Conservation (phyloP, 352 stramenopile genomes). For the Blastocystis sp. region DNA sequence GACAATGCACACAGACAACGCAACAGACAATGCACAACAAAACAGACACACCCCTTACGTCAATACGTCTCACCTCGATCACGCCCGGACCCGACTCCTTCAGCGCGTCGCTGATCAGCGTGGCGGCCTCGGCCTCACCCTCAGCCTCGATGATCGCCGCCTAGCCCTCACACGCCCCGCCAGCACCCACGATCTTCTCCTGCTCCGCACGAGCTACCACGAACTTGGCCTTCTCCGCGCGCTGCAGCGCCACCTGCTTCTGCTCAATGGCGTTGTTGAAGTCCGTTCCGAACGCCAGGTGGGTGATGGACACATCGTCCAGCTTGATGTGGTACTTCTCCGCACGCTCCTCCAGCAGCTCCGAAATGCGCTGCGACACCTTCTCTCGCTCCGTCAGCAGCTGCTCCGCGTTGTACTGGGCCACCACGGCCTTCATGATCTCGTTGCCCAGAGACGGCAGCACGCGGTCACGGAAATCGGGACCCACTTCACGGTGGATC, state of each 20-base stretch:
- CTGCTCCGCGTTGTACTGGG: too few species aligned
- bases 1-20: not conserved
- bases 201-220: conserved; percentile 97
- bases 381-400: conserved; percentile 80
- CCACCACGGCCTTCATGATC: too few species aligned
- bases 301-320: conserved; percentile 99
- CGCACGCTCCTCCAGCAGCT: conserved; percentile 90
- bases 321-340: conserved; percentile 74
- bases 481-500: conserved; percentile 93
- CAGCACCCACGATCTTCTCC: conserved; percentile 83
- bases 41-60: conserved; percentile 72
- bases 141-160: conserved; percentile 85
- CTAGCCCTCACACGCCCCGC: conserved; percentile 73
- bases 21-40: conserved; percentile 5
- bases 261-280: conserved; percentile 98
- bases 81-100: conserved; percentile 92
- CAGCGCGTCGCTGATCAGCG: conserved; percentile 94
- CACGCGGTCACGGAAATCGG: conserved; percentile 96
- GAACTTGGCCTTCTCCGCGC: conserved; percentile 97
- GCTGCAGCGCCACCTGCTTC: conserved; percentile 99
- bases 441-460: conserved; percentile 80
- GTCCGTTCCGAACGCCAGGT: conserved; percentile 95
- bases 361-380: conserved; percentile 81
- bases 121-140: conserved; percentile 94
- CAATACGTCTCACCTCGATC: conserved; percentile 98